Evolutionary conservation across 1,284 basidiomycete species (phyloP), one percentile per base, ranked within the genome.

Genomic region (Cutaneotrichosporon cyanovorans): DNA sequence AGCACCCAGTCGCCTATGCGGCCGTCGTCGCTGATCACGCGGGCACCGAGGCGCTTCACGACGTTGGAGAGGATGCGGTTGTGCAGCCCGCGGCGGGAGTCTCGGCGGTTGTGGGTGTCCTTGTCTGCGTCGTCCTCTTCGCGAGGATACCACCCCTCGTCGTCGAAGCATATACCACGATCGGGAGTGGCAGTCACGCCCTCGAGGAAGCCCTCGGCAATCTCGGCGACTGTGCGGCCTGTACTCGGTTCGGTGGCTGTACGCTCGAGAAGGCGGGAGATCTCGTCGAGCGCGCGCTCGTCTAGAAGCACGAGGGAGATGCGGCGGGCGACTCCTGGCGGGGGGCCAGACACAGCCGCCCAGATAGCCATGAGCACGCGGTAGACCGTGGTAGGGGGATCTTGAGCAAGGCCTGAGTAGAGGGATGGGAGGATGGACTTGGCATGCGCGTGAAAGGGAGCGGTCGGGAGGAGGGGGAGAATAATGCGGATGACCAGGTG

Each of bases 141-240:
- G 9, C 86, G 80, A 2, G 82, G 82, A 61, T 95, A 96, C 91
- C 91, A 96, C 1, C 90, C 91, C 14, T 80, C 77, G 63, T 93
- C 89, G 39, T 76, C 78, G 70, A 93, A 96, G 64, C 90, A 95
- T 19, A 96, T 76, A 0, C 91, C 92, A 16, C 77, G 74, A 0
- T 88, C 88, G 0, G 87, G 86, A 21, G 80, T 80, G 0, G 87
- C 85, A 58, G 85, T 87, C n/a, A 90, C 80, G 9, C 84, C 85
- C 36, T 93, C 77, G 5, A 96, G 72, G 65, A 95, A 95, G 59
- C 91, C 87, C 54, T 89, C 85, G 0, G 80, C 82, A 6, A 95
- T 75, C 51, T 93, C 84, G 0, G 87, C 87, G 0, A 87, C 50
- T 4, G 80, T 18, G 80, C 69, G 48, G 39, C 65, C 59, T 9